Base-by-base conservation (phyloP, 108 stramenopile species). In the Stephanodiscus triporus region DNA sequence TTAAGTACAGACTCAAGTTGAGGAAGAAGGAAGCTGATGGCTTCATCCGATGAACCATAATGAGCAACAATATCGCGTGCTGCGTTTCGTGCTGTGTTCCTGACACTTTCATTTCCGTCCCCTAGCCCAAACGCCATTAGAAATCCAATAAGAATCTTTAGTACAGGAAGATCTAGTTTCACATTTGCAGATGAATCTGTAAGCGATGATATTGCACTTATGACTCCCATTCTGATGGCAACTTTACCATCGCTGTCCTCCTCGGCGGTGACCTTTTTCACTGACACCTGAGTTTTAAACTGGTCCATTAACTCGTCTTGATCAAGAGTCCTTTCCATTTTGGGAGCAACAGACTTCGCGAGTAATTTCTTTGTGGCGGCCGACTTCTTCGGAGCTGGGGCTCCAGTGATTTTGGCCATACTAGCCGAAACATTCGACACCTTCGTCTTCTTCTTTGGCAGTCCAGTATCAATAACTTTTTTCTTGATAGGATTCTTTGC, bases 41-140 rank as follows among this genome's bases (percentile, higher is more conserved):
- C 92, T 45, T 90, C 90, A 51, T 94, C 87, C 10, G 85, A 87
- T 17, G 74, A 80, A 13, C 92, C 91, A 70, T 87, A 81, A 20
- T 78, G 53, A 4, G 91, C 89, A 49, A 96, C 84, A 38, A 89
- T 69, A 38, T 92, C 91, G 57, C 93, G 84, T 40, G 91, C 79
- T 14, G 91, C 85, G 56, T 91, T 84, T 9, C 91, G 74, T 16
- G 92, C 89, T 24, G 72, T 60, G 60, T 71, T 83, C 40, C 92
- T 86, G 14, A 94, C 88, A 14, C 45, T 66, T 54, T 89, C 91
- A 43, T 91, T 85, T 14, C 75, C 68, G 74, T 96, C 95, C 9
- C 91, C 93, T 42, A 94, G 87, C 22, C 91, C 92, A 77, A 81
- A 96, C 37, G 91, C 85, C 73, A 90, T 86, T 3, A 96, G 78